Evolutionary conservation across 192 early-diverging fungal genomes (phyloP), one percentile per base, ranked within the genome.

Genomic region (Dissophora ornata): DNA sequence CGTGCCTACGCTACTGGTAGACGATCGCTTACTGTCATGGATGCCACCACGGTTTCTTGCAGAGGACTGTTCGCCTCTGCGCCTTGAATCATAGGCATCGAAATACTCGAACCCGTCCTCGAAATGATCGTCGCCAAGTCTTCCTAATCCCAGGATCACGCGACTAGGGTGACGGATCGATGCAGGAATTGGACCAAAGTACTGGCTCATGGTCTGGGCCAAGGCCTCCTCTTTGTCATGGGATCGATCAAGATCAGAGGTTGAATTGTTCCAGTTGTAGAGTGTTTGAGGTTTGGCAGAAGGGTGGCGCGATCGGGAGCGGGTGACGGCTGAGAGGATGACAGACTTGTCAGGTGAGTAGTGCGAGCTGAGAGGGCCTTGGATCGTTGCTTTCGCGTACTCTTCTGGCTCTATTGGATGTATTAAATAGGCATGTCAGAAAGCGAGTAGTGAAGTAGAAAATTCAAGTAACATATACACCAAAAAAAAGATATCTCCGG

Each of bases 211-310:
- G 0, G 73, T 62, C 38, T 48, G 56, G 22, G 73, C 73, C 0
- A 77, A 30, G 2, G 73, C 73, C 18, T 77, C 73, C 42, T 77
- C 73, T 34, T 77, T 77, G n/a, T 67, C 73, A 1, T 44, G 49
- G 5, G 64, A 77, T 1, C 73, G 64, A 24, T 77, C 59, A 1
- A 77, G 41, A 41, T 77, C 73, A 7, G 73, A 62, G 0, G 73
- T 77, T 15, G 73, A 77, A 52, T 77, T 77, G 56, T 77, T 77
- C 73, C 73, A 77, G 53, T 77, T 77, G 50, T 77, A 77, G 0
- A 77, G 58, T 2, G 73, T 53, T 29, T 54, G 34, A 2, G 53
- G 59, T 19, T 56, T 67, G 15, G 64, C 58, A 16, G 58, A 51
- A 18, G 64, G 73, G 24, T 62, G 59, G 10, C 64, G 58, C 1